phyloP scores from a whole-genome alignment of 116 monocot species.

The Zostera marina region DNA sequence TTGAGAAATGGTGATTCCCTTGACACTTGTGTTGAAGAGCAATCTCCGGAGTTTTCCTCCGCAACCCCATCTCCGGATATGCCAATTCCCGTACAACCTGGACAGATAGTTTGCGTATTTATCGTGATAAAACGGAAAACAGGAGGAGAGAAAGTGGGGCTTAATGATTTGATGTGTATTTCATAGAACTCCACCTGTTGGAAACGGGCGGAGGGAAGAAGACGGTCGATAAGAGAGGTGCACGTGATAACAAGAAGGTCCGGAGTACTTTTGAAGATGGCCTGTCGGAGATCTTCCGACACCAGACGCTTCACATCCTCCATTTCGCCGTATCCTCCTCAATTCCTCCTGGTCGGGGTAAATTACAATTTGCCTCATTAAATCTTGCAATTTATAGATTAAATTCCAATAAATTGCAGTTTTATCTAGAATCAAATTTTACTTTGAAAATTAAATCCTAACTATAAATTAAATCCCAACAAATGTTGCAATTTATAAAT shows the following conservation, averaged over 20 bases:
- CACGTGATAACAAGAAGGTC: slow-evolving; percentile 30
- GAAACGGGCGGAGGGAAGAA: slow-evolving; percentile 30
- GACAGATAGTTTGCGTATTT: not conserved
- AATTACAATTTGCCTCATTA: no score
- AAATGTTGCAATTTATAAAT: no score
- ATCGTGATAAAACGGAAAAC: not conserved
- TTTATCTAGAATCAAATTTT: no score
- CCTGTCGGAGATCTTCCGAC: slow-evolving; percentile 32
- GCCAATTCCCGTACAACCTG: slow-evolving; percentile 59
- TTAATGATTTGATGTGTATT: not conserved
- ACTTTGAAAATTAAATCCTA: no score
- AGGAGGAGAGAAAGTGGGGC: not conserved
- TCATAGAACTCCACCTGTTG: slow-evolving; percentile 22
- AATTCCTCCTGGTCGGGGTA: no score
- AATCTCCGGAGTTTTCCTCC: slow-evolving; percentile 41
- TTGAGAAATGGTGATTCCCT: slow-evolving; percentile 55
- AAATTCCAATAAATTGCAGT: no score
- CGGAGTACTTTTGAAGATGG: slow-evolving; percentile 39
- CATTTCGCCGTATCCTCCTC: slow-evolving; percentile 19
- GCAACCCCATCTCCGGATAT: slow-evolving; percentile 41
- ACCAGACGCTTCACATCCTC: slow-evolving; percentile 48
- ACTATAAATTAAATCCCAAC: no score
- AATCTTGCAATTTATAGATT: no score
- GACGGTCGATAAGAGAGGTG: slow-evolving; percentile 37
- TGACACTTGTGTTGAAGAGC: slow-evolving; percentile 46